These are phyloP conservation scores for Claviceps capensis DNA, from an alignment of 2,329 filamentous ascomycete genomes.

Conservation along the genomic window DNA sequence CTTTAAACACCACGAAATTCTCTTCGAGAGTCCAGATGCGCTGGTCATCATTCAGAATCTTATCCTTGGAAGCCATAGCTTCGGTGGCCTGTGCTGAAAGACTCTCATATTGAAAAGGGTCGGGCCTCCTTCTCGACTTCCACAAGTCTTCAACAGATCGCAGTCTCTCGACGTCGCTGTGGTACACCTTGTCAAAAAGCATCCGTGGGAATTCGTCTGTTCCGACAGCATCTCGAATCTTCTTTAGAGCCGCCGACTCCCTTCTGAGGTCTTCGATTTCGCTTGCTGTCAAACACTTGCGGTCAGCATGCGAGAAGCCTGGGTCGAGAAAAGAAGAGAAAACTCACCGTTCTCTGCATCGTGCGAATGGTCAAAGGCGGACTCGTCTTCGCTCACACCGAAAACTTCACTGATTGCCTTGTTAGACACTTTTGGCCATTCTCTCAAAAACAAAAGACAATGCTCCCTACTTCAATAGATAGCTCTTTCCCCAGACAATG, in stretches of 20 bases:
- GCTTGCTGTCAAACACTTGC: slow-evolving; percentile 27
- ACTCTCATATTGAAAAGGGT: slow-evolving; percentile 55
- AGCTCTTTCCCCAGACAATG: slow-evolving; percentile 98
- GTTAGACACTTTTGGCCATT: background rate
- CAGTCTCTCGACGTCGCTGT: slow-evolving; percentile 68
- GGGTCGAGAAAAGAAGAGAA: background rate
- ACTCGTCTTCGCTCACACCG: slow-evolving; percentile 77
- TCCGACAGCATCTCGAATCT: slow-evolving; percentile 69
- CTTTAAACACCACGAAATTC: slow-evolving; percentile 73
- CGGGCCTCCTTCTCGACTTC: slow-evolving; percentile 66
- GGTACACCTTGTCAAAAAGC: slow-evolving; percentile 89
- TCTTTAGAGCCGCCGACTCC: slow-evolving; percentile 72
- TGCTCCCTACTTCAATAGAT: slow-evolving; percentile 56
- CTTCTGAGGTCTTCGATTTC: slow-evolving; percentile 81
- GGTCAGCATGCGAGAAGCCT: background rate
- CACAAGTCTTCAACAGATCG: slow-evolving; percentile 92
- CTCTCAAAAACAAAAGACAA: slow-evolving; percentile 1
- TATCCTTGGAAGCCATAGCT: slow-evolving; percentile 36
- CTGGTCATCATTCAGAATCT: slow-evolving; percentile 53
- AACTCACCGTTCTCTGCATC: slow-evolving; percentile 62
- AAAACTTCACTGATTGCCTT: slow-evolving; percentile 53
- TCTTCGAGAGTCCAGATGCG: slow-evolving; percentile 68
- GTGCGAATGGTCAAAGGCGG: slow-evolving; percentile 64
- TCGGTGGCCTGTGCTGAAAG: slow-evolving; percentile 39
- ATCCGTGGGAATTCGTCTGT: slow-evolving; percentile 61